These are phyloP conservation scores for Boletus mariae DNA, from an alignment of 1,284 basidiomycete genomes.

Conservation along the genomic window DNA sequence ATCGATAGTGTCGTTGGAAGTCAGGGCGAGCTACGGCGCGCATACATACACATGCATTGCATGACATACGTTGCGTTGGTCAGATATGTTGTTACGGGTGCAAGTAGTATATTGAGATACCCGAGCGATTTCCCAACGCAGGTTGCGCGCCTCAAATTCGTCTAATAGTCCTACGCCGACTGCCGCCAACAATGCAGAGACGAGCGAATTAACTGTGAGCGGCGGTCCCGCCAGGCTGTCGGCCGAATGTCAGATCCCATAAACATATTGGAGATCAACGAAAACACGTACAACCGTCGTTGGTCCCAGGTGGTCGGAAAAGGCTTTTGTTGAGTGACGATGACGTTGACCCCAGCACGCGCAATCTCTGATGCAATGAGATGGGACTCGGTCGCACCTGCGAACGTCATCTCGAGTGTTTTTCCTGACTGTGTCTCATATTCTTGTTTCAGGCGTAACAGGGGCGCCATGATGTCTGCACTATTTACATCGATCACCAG, in stretches of 20 bases:
- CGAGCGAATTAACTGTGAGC: neutral
- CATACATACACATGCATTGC: neutral
- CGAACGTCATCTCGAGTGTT: neutral
- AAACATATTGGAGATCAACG: neutral
- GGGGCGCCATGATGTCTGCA: neutral
- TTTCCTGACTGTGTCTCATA: neutral
- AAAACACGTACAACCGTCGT: neutral
- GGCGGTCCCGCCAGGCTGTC: neutral
- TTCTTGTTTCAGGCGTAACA: neutral
- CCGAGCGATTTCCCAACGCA: neutral
- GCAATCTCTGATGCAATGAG: neutral
- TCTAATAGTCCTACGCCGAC: neutral
- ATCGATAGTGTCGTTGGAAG: constrained; percentile 41
- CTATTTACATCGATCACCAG: neutral
- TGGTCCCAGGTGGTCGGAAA: neutral
- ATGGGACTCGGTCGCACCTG: neutral
- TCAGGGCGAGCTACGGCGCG: neutral
- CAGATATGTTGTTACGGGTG: neutral
- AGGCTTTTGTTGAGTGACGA: neutral
- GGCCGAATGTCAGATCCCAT: neutral
- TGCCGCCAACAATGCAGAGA: neutral
- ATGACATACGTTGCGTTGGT: neutral
- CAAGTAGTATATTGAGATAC: neutral
- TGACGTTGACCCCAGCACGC: neutral
- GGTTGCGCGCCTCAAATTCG: neutral